Evolutionary conservation across 2,329 filamentous ascomycete species (phyloP).

Genomic region (Aureobasidium sp.): DNA sequence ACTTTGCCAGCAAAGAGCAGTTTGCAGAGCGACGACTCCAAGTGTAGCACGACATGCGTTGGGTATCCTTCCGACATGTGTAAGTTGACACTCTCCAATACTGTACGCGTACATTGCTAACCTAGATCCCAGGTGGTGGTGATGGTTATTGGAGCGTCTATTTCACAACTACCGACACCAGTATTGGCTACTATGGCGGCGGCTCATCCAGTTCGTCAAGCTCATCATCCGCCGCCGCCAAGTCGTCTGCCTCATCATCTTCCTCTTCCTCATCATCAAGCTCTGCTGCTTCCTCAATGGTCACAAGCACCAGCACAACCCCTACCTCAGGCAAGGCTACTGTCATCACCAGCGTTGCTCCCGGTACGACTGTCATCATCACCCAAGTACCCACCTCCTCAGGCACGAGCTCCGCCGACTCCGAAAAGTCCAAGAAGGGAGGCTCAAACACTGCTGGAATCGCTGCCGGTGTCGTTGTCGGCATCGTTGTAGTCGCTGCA

Average conservation of each 20-base stretch:
- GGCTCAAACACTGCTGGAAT: conserved; percentile 63
- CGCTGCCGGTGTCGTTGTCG: conserved; percentile 80
- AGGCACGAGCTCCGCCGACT: conserved; percentile 48
- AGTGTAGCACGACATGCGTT: conserved; percentile 61
- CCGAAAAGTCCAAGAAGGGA: conserved; percentile 36
- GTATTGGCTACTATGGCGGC: conserved; percentile 29
- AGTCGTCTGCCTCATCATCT: conserved; percentile 19
- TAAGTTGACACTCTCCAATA: conserved; percentile 37
- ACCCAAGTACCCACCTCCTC: conserved; percentile 26
- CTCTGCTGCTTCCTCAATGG: neutral
- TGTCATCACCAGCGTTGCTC: conserved; percentile 27
- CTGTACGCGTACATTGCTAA: neutral
- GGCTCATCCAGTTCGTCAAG: conserved; percentile 10
- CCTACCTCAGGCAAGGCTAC: conserved; percentile 20
- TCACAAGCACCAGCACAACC: neutral
- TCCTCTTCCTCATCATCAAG: conserved; percentile 16
- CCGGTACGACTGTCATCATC: conserved; percentile 30
- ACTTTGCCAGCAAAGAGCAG: conserved; percentile 54
- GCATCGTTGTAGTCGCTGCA: conserved; percentile 62
- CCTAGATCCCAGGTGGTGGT: conserved; percentile 51
- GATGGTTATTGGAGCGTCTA: conserved; percentile 44
- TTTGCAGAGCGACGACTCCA: conserved; percentile 45
- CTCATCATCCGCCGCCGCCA: conserved; percentile 18
- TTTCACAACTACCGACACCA: conserved; percentile 43
- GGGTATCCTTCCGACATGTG: conserved; percentile 59